Conservation (phyloP, 345 rosid genomes). For the Corchorus olitorius region DNA sequence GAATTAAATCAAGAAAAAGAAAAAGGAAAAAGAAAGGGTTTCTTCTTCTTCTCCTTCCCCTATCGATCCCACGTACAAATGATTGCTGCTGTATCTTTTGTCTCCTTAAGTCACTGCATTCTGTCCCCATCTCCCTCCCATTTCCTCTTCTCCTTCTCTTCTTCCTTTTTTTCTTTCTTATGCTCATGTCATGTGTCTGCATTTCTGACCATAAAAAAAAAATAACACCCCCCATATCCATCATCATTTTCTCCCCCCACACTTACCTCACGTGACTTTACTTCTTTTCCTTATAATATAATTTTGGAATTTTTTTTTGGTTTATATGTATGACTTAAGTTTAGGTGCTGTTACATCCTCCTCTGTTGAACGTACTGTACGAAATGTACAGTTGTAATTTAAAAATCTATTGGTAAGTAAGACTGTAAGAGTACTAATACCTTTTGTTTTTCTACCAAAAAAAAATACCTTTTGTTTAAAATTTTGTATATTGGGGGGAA, state of each 20-base stretch:
- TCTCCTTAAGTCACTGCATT: constrained; percentile 40
- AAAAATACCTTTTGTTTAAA: too few relatives aligned
- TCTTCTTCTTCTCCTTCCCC: constrained; percentile 27
- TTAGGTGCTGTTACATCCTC: background rate
- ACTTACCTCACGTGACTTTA: constrained; percentile 38
- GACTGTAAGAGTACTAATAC: too few relatives aligned
- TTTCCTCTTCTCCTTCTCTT: background rate
- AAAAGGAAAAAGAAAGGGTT: background rate
- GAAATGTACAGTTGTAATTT: background rate
- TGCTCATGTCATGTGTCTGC: background rate
- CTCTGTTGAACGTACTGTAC: background rate
- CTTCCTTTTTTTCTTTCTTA: background rate
- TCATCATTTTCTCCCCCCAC: constrained; percentile 28
- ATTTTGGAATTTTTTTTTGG: too few relatives aligned
- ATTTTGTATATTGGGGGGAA: too few relatives aligned
- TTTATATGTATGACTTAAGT: too few relatives aligned
- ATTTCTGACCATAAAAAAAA: background rate
- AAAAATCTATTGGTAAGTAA: background rate
- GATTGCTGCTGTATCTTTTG: constrained; percentile 48
- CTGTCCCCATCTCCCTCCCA: constrained; percentile 26
- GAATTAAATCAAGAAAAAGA: background rate
- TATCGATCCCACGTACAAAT: constrained; percentile 49
- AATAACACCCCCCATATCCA: too few relatives aligned
- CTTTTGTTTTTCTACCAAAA: too few relatives aligned
- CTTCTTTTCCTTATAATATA: background rate